A percentile compares a stretch with the other conserved stretches of the same genome.
phyloP scores from a whole-genome alignment of 2,329 filamentous ascomycete species.

The Penicillium brevicompactum region DNA sequence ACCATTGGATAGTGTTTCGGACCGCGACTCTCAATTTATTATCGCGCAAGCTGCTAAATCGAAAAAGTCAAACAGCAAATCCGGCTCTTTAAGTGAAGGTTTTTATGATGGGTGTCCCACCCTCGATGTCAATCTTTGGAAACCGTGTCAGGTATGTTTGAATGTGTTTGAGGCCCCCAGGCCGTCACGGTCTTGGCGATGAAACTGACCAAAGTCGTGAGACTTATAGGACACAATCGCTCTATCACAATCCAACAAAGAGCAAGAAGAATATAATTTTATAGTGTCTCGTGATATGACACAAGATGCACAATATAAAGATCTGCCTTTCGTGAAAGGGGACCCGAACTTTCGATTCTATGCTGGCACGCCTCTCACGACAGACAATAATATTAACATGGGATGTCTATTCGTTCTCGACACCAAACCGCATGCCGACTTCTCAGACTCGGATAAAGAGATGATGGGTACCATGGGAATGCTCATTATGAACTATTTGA shows the following conservation, averaged over 20 bases:
- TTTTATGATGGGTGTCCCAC: slow-evolving; percentile 35
- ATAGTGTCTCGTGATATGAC: slow-evolving; percentile 43
- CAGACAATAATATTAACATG: slow-evolving; percentile 58
- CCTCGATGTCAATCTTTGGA: slow-evolving; percentile 35
- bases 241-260: slow-evolving; percentile 25
- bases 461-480: slow-evolving; percentile 60
- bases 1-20: slow-evolving; percentile 41
- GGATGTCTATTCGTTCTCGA: slow-evolving; percentile 64
- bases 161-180: not conserved
- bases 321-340: slow-evolving; percentile 37
- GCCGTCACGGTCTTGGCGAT: not conserved
- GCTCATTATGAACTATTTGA: slow-evolving; percentile 63
- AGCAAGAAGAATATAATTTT: slow-evolving; percentile 24
- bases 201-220: not conserved
- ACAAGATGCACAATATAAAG: slow-evolving; percentile 42
- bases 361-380: slow-evolving; percentile 62
- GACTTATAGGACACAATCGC: slow-evolving; percentile 34
- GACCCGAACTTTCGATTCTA: slow-evolving; percentile 50
- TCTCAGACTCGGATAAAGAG: slow-evolving; percentile 42
- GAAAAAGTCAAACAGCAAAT: slow-evolving; percentile 35
- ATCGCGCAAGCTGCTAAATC: slow-evolving; percentile 52
- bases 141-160: slow-evolving; percentile 34
- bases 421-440: slow-evolving; percentile 52
- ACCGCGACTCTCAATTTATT: slow-evolving; percentile 52
- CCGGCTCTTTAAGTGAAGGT: slow-evolving; percentile 31